Base-by-base conservation (phyloP, 495 filamentous ascomycete genomes). In the Tetracladium setigerum region DNA sequence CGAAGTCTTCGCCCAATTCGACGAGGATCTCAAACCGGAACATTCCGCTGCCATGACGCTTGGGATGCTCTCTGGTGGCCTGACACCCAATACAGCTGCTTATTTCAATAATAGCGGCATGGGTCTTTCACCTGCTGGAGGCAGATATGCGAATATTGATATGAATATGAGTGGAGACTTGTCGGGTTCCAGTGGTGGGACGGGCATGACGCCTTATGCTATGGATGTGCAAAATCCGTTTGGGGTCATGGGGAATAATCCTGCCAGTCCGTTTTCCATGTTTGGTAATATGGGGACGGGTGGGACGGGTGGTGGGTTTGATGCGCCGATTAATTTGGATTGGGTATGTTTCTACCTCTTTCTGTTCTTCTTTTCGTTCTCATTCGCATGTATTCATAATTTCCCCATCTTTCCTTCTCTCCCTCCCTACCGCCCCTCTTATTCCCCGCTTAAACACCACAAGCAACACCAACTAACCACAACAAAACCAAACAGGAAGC, bases 41-140 rank as follows among this genome's bases (percentile, higher is more conserved):
- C 81, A 86, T 50, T 78, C 79, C 32, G 87, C 87, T 5, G 87
- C 87, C 2, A 84, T 91, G 81, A 90, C 84, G 1, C 62, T 94
- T 27, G 85, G 83, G 9, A 82, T 95, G 73, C 69, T 91, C 37
- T 84, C 81, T 9, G 77, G 79, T 11, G 86, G 81, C 2, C 69
- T 86, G 66, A 79, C 78, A 19, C 79, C 84, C 1, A 80, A 78
- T 55, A 65, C 75, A 2, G 50, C 58, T 18, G 52, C 52, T 3
- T 50, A 56, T 12, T 56, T 58, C 38, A 39, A 15, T 22, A 58
- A 47, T 30, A 46, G 22, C 18, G 10, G 16, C 4, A 43, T 49
- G 41, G 46, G 38, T n/a, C 53, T 46, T 17, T 56, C 50, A 1
- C 58, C 58, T 14, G 13, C 30, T 3, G 54, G 55, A 19, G 54